These are phyloP conservation scores for Verbascum thapsus DNA, from an alignment of 257 asterid species.

Conservation along the genomic window DNA sequence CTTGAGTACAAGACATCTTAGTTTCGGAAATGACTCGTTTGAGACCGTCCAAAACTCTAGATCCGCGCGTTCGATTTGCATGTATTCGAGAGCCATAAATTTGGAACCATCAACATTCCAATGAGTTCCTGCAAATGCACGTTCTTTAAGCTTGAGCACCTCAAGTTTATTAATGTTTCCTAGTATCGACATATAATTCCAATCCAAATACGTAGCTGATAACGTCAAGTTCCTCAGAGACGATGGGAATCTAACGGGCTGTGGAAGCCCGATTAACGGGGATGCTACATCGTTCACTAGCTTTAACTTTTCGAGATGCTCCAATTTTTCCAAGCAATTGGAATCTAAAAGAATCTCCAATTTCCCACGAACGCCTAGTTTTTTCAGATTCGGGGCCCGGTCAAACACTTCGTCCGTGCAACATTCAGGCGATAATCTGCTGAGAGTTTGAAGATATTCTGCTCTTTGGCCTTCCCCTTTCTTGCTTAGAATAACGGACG, in stretches of 20 bases:
- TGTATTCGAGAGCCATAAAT: conserved; percentile 31
- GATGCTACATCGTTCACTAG: conserved; percentile 28
- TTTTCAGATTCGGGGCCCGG: conserved; percentile 23
- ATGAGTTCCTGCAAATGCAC: conserved; percentile 36
- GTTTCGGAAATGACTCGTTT: conserved; percentile 28
- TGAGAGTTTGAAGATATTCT: conserved; percentile 36
- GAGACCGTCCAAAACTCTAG: conserved; percentile 40
- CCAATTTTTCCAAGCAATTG: conserved; percentile 8
- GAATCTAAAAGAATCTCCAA: conserved; percentile 1
- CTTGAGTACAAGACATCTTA: conserved; percentile 34
- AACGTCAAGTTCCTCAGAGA: conserved; percentile 34
- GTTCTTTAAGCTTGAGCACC: conserved; percentile 47
- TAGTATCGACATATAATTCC: conserved; percentile 38
- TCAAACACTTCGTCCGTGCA: conserved; percentile 27
- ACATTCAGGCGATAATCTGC: conserved; percentile 29
- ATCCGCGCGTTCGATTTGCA: conserved; percentile 33
- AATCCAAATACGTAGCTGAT: conserved; percentile 29
- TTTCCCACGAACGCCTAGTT: conserved; percentile 32
- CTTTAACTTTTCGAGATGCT: conserved; percentile 41
- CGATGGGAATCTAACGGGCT: conserved; percentile 25
- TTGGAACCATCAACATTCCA: conserved; percentile 30
- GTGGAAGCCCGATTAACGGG: conserved; percentile 27
- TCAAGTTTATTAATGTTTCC: conserved; percentile 27
- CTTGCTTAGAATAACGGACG: conserved; percentile 24
- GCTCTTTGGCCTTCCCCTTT: not conserved